A percentile compares a stretch with the other conserved stretches of the same genome.
These are phyloP conservation scores for Sabuloglossum arenarium DNA, from an alignment of 495 filamentous ascomycete species.

Conservation along the genomic window DNA sequence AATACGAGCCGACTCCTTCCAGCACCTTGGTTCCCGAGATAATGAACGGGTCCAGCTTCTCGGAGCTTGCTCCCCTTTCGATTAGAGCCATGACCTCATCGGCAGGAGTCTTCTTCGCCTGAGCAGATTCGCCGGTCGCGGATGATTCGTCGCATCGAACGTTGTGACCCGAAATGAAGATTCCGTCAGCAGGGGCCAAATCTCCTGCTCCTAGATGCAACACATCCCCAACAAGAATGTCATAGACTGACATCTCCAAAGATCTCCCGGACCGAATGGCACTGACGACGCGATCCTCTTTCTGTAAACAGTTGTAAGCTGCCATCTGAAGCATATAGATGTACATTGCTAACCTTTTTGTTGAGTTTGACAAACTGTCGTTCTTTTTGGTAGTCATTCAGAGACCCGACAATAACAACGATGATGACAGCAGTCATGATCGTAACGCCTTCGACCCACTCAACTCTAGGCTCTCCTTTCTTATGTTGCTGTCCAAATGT, in stretches of 20 bases:
- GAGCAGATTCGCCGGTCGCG: slow-evolving; percentile 49
- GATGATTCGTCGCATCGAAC: slow-evolving; percentile 49
- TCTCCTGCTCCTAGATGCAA: slow-evolving; percentile 72
- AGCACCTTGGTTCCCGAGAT: slow-evolving; percentile 42
- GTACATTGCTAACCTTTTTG: too few species aligned
- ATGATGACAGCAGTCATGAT: slow-evolving; percentile 25
- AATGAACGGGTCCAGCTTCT: slow-evolving; percentile 43
- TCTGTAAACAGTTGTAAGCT: too few species aligned
- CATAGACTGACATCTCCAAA: slow-evolving; percentile 55
- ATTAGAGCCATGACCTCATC: slow-evolving; percentile 37
- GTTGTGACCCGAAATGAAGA: slow-evolving; percentile 25
- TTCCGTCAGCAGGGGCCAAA: slow-evolving; percentile 31
- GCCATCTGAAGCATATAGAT: too few species aligned
- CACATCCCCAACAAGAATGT: slow-evolving; percentile 69
- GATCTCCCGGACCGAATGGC: slow-evolving; percentile 61
- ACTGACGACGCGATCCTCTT: slow-evolving; percentile 15
- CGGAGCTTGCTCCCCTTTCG: slow-evolving; percentile 29
- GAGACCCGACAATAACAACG: slow-evolving; percentile 22
- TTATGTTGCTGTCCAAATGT: slow-evolving; percentile 23
- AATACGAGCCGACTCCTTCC: slow-evolving; percentile 37
- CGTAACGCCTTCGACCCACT: slow-evolving; percentile 27
- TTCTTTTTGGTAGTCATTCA: slow-evolving; percentile 27
- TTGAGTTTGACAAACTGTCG: slow-evolving; percentile 25
- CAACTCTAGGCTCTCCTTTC: slow-evolving; percentile 14
- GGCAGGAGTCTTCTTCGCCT: slow-evolving; percentile 39